These are phyloP conservation scores for Coemansia sp. DNA, from an alignment of 192 early-diverging fungal genomes.

Conservation along the genomic window DNA sequence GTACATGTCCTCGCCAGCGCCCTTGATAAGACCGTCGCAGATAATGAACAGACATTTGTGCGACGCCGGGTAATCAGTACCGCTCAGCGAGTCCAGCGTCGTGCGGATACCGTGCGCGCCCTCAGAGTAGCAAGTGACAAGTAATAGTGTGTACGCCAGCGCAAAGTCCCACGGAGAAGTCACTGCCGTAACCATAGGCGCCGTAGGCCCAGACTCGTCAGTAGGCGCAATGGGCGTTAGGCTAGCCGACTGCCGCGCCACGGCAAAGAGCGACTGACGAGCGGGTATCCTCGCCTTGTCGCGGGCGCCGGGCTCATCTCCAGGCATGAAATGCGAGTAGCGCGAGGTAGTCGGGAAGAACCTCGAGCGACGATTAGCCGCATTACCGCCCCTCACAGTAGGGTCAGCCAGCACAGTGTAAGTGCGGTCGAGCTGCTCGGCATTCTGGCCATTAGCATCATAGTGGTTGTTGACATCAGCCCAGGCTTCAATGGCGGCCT, in stretches of 20 bases:
- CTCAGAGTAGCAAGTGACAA: conserved; percentile 96
- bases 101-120: conserved; percentile 89
- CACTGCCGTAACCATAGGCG: conserved; percentile 12
- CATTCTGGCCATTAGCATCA: conserved; percentile 8
- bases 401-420: conserved; percentile 44
- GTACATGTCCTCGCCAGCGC: conserved; percentile 92
- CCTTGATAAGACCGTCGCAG: conserved; percentile 96
- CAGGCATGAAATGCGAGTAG: conserved; percentile 59
- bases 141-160: conserved; percentile 75
- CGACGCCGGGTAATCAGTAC: conserved; percentile 93
- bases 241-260: conserved; percentile 8
- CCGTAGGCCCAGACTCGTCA: not conserved
- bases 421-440: conserved; percentile 54
- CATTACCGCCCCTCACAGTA: conserved; percentile 10
- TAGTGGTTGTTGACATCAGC: conserved; percentile 67
- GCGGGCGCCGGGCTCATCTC: conserved; percentile 56
- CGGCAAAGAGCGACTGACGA: conserved; percentile 40
- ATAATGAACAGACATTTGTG: conserved; percentile 96
- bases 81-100: conserved; percentile 91
- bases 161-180: conserved; percentile 57
- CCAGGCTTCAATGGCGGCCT: conserved; percentile 76
- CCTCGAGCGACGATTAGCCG: conserved; percentile 48
- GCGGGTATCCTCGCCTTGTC: conserved; percentile 39
- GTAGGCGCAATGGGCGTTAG: not conserved
- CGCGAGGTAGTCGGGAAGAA: conserved; percentile 59